Evolutionary conservation across 1,284 basidiomycete species (phyloP), one percentile per base, ranked within the genome.

Genomic region (Tylopilus sp.): DNA sequence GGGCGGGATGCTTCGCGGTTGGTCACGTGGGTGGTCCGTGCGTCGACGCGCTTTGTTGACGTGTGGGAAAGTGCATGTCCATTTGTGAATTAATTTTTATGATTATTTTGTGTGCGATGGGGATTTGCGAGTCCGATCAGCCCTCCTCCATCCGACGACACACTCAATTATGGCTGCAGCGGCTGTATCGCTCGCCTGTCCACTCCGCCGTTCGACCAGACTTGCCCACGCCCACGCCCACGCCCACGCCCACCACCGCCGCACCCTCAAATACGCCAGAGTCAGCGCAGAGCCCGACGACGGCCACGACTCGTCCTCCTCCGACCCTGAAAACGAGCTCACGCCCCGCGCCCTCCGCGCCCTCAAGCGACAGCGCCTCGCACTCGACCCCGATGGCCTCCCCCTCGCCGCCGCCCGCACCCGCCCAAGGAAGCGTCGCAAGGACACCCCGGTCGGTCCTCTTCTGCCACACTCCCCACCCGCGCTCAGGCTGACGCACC

Each of bases 301-400:
- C 41, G 57, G 69, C 31, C 48, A 53, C 31, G 67, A 68, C 48
- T 50, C 48, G 0, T 62, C 62, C 25, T 61, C 58, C 6, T 54
- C 52, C 9, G 65, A 69, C 48, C 50, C 43, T 13, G 65, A 66
- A 40, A 67, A 70, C 65, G 68, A 67, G 31, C 66, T 68, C 51
- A 68, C 67, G 0, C 66, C 69, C 37, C 66, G 66, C 48, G 69
- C 69, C 2, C 69, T 71, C 35, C 69, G 66, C 33, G 69, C 66
- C 0, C 67, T 71, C 57, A 71, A 68, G 20, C 66, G 69, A 5
- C 67, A 59, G 19, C 67, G 69, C 0, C 67, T 65, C 58, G 25
- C 69, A 1, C 58, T 65, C 58, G 69, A 70, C 68, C 50, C 48
- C 28, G 65, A 66, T 32, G 62, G 57, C 20, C 52, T 68, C 43